Evolutionary conservation across 2,329 filamentous ascomycete species (phyloP).

Genomic region (Epichloe elymi): DNA sequence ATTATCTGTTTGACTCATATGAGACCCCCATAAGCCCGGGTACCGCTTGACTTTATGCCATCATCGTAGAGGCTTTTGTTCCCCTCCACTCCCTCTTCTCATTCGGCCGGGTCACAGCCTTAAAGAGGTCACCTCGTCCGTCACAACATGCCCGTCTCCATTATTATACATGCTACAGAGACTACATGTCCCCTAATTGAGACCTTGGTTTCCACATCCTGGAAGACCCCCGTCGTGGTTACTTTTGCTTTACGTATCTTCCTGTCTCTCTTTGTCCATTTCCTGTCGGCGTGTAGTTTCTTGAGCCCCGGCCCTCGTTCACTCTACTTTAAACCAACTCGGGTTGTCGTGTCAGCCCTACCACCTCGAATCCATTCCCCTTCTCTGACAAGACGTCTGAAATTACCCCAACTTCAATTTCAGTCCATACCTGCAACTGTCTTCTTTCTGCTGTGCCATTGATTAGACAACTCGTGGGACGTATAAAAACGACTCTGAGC

Average conservation of each 20-base stretch:
- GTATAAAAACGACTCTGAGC: neutral
- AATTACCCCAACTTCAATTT: neutral
- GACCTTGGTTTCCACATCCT: slow-evolving; percentile 2
- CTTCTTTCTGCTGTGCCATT: neutral
- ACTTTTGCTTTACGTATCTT: neutral
- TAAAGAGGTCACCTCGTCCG: neutral
- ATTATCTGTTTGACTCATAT: too few species aligned
- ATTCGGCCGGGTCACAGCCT: slow-evolving; percentile 2
- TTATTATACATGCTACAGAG: neutral
- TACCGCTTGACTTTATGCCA: neutral
- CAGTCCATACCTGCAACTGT: neutral
- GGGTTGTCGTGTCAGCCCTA: slow-evolving; percentile 5
- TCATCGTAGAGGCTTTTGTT: neutral
- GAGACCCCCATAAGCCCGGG: too few species aligned
- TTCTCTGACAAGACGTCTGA: neutral
- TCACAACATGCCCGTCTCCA: neutral
- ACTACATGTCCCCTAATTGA: neutral
- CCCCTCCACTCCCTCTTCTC: neutral
- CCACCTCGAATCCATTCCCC: neutral
- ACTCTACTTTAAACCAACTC: neutral
- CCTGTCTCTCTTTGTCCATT: neutral
- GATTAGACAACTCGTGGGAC: neutral
- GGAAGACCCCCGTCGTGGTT: neutral
- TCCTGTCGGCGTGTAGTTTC: neutral
- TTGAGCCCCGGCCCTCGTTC: neutral